Evolutionary conservation across 2,329 filamentous ascomycete genomes (phyloP).

Genomic region (Teratosphaeria destructans): DNA sequence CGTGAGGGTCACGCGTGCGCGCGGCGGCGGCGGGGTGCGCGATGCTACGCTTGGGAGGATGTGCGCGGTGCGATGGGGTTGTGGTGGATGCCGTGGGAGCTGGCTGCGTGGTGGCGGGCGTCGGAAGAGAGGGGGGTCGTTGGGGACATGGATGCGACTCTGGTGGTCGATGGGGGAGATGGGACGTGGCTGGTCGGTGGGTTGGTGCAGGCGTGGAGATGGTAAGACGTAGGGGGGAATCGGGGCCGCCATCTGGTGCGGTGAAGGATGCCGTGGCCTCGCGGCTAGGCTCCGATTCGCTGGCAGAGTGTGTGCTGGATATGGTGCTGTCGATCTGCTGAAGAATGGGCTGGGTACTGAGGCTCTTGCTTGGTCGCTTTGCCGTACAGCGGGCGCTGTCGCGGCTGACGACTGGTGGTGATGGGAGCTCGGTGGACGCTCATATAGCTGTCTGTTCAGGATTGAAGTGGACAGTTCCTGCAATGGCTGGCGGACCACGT

Average conservation of each 20-base stretch:
- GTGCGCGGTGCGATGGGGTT: constrained; percentile 7
- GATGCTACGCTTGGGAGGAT: background rate
- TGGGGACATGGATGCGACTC: background rate
- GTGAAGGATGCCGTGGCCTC: background rate
- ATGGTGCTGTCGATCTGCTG: background rate
- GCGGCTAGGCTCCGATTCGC: background rate
- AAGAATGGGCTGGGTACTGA: background rate
- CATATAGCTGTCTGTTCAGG: background rate
- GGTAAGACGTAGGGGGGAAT: background rate
- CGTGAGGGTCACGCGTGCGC: constrained; percentile 11
- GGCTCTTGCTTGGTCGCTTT: background rate
- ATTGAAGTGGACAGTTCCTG: background rate
- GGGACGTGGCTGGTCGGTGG: background rate
- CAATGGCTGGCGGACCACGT: background rate
- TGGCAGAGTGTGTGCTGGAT: background rate
- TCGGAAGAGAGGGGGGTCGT: background rate
- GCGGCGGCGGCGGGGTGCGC: background rate
- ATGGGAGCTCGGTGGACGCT: background rate
- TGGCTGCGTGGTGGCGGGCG: background rate
- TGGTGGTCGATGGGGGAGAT: background rate
- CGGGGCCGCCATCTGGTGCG: background rate
- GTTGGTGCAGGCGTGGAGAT: background rate
- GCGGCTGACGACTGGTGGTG: constrained; percentile 28
- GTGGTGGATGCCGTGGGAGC: background rate
- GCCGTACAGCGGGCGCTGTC: constrained; percentile 22